Base-by-base conservation (phyloP, 805 yeast species). In the Torulaspora gathmanii region DNA sequence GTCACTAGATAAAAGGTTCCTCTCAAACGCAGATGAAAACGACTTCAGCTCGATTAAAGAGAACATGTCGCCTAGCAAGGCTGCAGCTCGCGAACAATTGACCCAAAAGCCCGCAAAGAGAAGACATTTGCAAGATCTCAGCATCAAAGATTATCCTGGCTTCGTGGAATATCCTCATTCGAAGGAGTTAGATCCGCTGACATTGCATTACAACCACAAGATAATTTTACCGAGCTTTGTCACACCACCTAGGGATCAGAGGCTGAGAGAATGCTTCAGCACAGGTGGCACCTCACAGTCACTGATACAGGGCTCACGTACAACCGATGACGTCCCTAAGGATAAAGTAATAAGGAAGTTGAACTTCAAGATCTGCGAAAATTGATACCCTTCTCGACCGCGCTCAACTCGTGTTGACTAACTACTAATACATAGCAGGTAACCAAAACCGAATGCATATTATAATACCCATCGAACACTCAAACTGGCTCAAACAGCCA, bases 11-110 rank as follows among this genome's bases (percentile, higher is more conserved):
- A 63, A 36, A 45, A 22, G 19, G 8, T 26, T 33, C 6, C 51
- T 16, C 64, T 57, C 37, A 42, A 58, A 25, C 43, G 57, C 36
- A 52, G 65, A 41, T 55, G 69, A 40, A 54, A 54, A 52, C 17
- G 50, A 52, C 34, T 49, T 47, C 31, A 51, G 54, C 20, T 44
- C 47, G 22, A 44, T 51, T 25, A 49, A 50, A 37, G 55, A 50
- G 48, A 50, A 51, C 46, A 43, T 49, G 42, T 46, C 56, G 26
- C 51, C 59, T 40, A 44, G 30, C 12, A 49, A 45, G 43, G 22
- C 33, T 16, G 22, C 37, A 5, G 5, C 15, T 13, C 30, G 42
- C 45, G 38, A 35, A 23, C 11, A 6, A 35, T 11, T 34, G 16
- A 19, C 38, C 5, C 43, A 17, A 15, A 25, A 37, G 20, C 35